These are phyloP conservation scores for Globisporangium solare DNA, from an alignment of 352 stramenopile species.

Conservation along the genomic window DNA sequence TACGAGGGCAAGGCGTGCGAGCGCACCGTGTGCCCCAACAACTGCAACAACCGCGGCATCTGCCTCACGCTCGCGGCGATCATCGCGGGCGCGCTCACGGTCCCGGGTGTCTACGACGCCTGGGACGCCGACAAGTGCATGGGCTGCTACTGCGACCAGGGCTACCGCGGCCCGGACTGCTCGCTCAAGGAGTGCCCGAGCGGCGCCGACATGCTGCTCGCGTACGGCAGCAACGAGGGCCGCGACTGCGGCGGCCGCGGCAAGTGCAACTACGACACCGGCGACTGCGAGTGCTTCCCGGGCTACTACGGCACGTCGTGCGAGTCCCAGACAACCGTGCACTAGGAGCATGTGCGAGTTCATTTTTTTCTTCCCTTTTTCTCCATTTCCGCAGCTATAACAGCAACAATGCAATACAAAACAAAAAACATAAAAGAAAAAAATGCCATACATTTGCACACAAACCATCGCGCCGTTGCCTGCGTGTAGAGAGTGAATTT, in stretches of 20 bases:
- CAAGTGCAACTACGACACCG: slow-evolving; percentile 93
- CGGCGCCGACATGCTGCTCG: slow-evolving; percentile 85
- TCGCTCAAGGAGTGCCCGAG: slow-evolving; percentile 94
- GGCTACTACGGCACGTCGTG: slow-evolving; percentile 94
- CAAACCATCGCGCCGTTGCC: not conserved
- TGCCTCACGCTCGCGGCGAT: slow-evolving; percentile 91
- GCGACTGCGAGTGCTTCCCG: slow-evolving; percentile 92
- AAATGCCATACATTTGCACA: not conserved
- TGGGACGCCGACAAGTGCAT: slow-evolving; percentile 93
- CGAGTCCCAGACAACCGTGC: slow-evolving; percentile 74
- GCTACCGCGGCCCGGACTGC: slow-evolving; percentile 94
- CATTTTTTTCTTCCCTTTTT: slow-evolving; percentile 1
- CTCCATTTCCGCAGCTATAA: too few species aligned
- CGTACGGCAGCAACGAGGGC: slow-evolving; percentile 70
- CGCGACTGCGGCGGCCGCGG: slow-evolving; percentile 91
- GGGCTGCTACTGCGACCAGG: slow-evolving; percentile 93
- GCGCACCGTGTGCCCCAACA: slow-evolving; percentile 92
- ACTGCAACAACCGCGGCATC: slow-evolving; percentile 91
- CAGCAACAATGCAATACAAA: too few species aligned
- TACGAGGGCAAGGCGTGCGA: slow-evolving; percentile 91
- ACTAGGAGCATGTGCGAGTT: slow-evolving; percentile 35
- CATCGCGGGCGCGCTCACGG: slow-evolving; percentile 33
- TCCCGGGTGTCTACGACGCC: too few species aligned
- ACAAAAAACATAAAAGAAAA: too few species aligned
- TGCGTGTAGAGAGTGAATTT: too few species aligned